These are phyloP conservation scores for Candida tropicalis DNA, from an alignment of 1,139 yeast genomes.

Conservation along the genomic window DNA sequence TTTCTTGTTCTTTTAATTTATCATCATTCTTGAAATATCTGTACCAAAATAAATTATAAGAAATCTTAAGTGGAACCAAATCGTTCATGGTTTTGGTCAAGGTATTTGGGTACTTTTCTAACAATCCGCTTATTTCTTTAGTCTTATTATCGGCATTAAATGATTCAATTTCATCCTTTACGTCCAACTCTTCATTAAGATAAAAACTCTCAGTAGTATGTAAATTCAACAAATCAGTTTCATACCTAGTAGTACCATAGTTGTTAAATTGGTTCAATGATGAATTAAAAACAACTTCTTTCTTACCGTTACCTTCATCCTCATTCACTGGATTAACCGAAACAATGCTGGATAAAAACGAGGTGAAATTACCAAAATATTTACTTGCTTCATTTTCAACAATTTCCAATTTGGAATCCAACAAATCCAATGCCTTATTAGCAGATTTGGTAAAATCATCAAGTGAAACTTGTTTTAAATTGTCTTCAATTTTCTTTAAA, in stretches of 20 bases:
- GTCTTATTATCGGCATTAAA: conserved; percentile 57
- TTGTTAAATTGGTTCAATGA: conserved; percentile 26
- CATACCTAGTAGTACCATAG: conserved; percentile 46
- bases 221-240: conserved; percentile 42
- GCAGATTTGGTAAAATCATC: conserved; percentile 40
- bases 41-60: conserved; percentile 73
- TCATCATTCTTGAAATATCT: conserved; percentile 63
- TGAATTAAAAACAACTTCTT: conserved; percentile 27
- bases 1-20: conserved; percentile 63
- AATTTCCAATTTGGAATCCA: conserved; percentile 68
- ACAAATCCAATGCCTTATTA: conserved; percentile 58
- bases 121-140: conserved; percentile 49
- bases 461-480: conserved; percentile 27
- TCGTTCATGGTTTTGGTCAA: conserved; percentile 60
- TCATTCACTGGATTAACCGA: conserved; percentile 27
- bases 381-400: conserved; percentile 67
- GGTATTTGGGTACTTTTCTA: conserved; percentile 51
- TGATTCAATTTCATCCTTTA: conserved; percentile 19
- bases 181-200: conserved; percentile 19
- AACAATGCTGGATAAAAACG: conserved; percentile 58
- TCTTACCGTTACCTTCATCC: conserved; percentile 15
- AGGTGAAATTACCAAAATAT: conserved; percentile 59
- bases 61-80: conserved; percentile 65
- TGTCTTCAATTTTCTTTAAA: conserved; percentile 33
- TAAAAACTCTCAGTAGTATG: conserved; percentile 34